A percentile compares a stretch with the other conserved stretches of the same genome.
Conservation (phyloP, 306 rosid species). For the Spatholobus suberectus region DNA sequence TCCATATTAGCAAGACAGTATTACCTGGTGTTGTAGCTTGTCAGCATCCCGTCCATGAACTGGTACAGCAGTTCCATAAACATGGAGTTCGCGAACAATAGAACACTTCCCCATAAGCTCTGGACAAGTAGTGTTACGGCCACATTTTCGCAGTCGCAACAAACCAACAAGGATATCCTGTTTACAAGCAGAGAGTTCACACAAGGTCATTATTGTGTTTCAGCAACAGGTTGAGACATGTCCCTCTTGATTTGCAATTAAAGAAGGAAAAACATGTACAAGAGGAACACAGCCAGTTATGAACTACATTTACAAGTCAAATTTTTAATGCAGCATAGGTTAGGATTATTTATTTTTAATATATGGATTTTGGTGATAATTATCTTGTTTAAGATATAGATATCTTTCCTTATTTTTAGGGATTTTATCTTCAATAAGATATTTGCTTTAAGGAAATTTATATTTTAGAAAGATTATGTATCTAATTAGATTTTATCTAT, state of each 20-base stretch:
- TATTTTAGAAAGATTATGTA: background rate
- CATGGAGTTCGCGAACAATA: conserved; percentile 94
- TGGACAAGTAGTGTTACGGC: conserved; percentile 82
- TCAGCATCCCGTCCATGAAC: conserved; percentile 96
- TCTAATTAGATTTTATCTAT: background rate
- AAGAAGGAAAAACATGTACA: background rate
- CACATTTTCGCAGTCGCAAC: conserved; percentile 85
- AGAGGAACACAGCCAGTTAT: conserved; percentile 20
- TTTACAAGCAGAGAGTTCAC: conserved; percentile 7
- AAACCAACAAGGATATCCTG: conserved; percentile 97
- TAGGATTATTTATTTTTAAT: background rate
- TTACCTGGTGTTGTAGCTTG: conserved; percentile 98
- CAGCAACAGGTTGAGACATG: conserved; percentile 9
- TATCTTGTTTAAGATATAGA: background rate
- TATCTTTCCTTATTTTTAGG: background rate
- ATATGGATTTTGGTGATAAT: background rate
- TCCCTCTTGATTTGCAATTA: conserved; percentile 30
- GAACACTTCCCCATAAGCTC: conserved; percentile 90
- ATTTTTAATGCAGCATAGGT: background rate
- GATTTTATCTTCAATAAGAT: background rate
- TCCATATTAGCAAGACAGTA: conserved; percentile 19
- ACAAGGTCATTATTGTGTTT: conserved; percentile 29
- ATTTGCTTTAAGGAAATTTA: background rate
- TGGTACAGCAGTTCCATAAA: conserved; percentile 98
- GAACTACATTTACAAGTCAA: conserved; percentile 14